Evolutionary conservation across 1,284 basidiomycete species (phyloP).

Genomic region (Malassezia psittaci): DNA sequence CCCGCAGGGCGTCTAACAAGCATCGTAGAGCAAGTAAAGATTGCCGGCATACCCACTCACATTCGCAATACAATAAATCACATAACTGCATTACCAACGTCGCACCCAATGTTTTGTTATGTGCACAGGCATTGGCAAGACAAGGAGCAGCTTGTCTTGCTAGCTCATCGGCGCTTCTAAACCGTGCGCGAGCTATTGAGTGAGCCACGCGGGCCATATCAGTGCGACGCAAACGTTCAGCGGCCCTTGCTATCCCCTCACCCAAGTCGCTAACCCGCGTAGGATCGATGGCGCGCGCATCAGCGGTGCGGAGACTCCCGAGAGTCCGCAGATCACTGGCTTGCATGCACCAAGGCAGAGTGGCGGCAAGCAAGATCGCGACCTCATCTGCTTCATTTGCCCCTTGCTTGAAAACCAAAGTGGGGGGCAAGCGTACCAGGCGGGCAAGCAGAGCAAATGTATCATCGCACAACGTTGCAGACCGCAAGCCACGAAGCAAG

Average conservation of each 20-base stretch:
- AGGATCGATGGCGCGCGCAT: background rate
- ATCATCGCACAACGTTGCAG: constrained; percentile 60
- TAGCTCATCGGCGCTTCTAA: constrained; percentile 87
- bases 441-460: constrained; percentile 61
- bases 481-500: constrained; percentile 71
- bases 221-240: constrained; percentile 61
- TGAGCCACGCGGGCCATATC: constrained; percentile 73
- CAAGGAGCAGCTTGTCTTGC: constrained; percentile 75
- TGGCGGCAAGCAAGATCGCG: constrained; percentile 59
- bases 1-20: constrained; percentile 57
- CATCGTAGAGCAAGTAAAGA: constrained; percentile 79
- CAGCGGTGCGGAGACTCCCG: background rate
- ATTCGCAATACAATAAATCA: constrained; percentile 74
- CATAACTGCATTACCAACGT: constrained; percentile 65
- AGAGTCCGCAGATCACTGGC: constrained; percentile 55
- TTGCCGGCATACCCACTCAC: constrained; percentile 70
- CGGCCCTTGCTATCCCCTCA: constrained; percentile 55
- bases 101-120: background rate
- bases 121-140: constrained; percentile 49
- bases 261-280: background rate
- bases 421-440: background rate
- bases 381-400: background rate
- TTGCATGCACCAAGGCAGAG: constrained; percentile 79
- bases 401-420: background rate
- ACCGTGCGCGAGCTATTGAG: constrained; percentile 75